These are phyloP conservation scores for Verticillium isaacii DNA, from an alignment of 2,329 filamentous ascomycete genomes.

Conservation along the genomic window DNA sequence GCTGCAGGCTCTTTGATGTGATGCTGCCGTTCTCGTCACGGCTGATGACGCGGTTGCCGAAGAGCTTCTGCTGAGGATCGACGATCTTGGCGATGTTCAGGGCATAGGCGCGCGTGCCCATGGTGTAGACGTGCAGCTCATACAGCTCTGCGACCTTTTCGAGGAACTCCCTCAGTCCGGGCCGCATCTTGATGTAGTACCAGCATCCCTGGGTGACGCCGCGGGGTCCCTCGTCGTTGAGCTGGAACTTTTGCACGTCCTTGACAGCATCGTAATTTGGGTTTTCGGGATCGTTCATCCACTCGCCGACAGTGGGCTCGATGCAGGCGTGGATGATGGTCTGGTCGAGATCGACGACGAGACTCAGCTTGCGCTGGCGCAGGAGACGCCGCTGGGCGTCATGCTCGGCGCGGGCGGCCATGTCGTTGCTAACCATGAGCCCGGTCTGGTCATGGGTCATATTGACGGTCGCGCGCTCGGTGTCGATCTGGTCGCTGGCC, in stretches of 20 bases:
- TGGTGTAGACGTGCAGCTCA: constrained; percentile 97
- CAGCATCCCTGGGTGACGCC: constrained; percentile 67
- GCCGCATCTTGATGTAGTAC: constrained; percentile 98
- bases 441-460: constrained; percentile 90
- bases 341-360: constrained; percentile 96
- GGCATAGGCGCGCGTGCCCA: constrained; percentile 97
- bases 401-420: constrained; percentile 78
- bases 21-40: constrained; percentile 95
- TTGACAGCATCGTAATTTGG: constrained; percentile 90
- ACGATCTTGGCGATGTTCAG: constrained; percentile 88
- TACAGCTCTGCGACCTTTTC: constrained; percentile 73
- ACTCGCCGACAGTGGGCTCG: constrained; percentile 92
- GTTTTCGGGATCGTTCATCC: constrained; percentile 83
- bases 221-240: constrained; percentile 76
- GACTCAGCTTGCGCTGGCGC: constrained; percentile 74
- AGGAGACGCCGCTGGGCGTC: constrained; percentile 81
- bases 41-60: constrained; percentile 92
- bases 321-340: constrained; percentile 98
- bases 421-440: constrained; percentile 76
- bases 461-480: constrained; percentile 84
- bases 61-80: constrained; percentile 82
- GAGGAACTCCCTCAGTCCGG: constrained; percentile 77
- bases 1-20: constrained; percentile 81
- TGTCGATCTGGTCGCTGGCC: constrained; percentile 73
- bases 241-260: constrained; percentile 82